Evolutionary conservation across 352 stramenopile species (phyloP), one percentile per base, ranked within the genome.

Genomic region (Pythium scleroteichum): DNA sequence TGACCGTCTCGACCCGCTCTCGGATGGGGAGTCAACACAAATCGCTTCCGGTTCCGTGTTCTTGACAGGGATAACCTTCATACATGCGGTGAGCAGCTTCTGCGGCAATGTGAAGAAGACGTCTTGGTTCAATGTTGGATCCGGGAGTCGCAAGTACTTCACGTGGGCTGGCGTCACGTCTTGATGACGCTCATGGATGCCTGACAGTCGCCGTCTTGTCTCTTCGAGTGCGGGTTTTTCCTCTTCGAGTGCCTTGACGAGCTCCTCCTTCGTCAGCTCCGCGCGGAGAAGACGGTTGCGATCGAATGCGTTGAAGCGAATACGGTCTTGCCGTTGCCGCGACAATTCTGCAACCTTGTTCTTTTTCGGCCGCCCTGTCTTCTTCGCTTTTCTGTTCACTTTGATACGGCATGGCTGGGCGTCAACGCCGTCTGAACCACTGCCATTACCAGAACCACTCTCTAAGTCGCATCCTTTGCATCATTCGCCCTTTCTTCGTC

Each of bases 71-170:
- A 69, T 9, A 0, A 47, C 7, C 17, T 29, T 24, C 2, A 64
- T 22, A 32, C 62, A 70, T 6, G 46, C 42, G 0, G 53, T 20
- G 6, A 75, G 9, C 6, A 75, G 44, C 29, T 60, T 62, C 1
- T 23, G 4, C 0, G 56, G 63, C 0, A 73, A 35, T 0, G 67
- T 2, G 47, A 66, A 74, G 20, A 62, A 72, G 0, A 63, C 48
- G 12, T 74, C 64, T 40, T 60, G 20, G 16, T 64, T 65, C 17
- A 62, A 45, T 3, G 65, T 50, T 14, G 63, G 59, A 27, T 69
- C 68, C 4, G 60, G 19, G 7, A 56, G 10, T 14, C 33, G 19
- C 32, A 14, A 12, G 20, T 24, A 23, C 20, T 45, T 56, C 8
- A 29, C 20, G 19, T 27, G 4, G 3, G 6, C 22, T 19, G 19